These are phyloP conservation scores for Nicotiana noctiflora DNA, from an alignment of 257 asterid species.

Conservation along the genomic window DNA sequence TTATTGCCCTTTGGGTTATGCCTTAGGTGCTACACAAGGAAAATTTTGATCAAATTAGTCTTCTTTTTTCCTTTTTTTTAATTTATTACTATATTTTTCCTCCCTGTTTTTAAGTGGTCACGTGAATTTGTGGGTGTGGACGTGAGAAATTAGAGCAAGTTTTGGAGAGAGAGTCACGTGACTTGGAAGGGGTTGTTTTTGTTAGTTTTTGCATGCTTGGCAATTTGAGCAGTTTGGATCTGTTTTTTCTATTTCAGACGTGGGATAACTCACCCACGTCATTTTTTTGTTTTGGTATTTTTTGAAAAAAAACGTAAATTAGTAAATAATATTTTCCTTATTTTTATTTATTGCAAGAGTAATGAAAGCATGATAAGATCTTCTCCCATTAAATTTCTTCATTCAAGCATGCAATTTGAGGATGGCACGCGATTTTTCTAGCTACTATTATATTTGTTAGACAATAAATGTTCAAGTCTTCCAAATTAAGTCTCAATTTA, in stretches of 20 bases:
- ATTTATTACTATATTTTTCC: not conserved
- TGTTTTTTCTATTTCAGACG: slow-evolving; percentile 4
- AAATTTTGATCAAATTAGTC: not conserved
- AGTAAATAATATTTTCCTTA: not conserved
- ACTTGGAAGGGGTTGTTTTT: not conserved
- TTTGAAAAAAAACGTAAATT: not conserved
- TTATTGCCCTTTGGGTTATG: too few relatives aligned
- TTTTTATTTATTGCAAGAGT: slow-evolving; percentile 1
- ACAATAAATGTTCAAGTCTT: not conserved
- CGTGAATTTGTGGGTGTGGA: not conserved
- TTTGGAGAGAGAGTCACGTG: not conserved
- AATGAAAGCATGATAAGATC: slow-evolving; percentile 1
- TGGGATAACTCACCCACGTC: too few relatives aligned
- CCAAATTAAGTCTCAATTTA: not conserved
- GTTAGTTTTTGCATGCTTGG: not conserved
- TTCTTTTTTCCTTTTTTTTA: not conserved
- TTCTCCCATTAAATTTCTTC: not conserved
- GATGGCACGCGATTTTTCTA: not conserved
- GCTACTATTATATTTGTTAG: not conserved
- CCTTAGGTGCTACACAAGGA: not conserved
- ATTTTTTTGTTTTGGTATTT: not conserved
- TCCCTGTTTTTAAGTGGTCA: not conserved
- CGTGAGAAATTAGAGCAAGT: too few relatives aligned
- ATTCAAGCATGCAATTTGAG: not conserved
- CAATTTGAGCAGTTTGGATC: not conserved